Base-by-base conservation (phyloP, 306 rosid species). In the Dryas octopetala region DNA sequence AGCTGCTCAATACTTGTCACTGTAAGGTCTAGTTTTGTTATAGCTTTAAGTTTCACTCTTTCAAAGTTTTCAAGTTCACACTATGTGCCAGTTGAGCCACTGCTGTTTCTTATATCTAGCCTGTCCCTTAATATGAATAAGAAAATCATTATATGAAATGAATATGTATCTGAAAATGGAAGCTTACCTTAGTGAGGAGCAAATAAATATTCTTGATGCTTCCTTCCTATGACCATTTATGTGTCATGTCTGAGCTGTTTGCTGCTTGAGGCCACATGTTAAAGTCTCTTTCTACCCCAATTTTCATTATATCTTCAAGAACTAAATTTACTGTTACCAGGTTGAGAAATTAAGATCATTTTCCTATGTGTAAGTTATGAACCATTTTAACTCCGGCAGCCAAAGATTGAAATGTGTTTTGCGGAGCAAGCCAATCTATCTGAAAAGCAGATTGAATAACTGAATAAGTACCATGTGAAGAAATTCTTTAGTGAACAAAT, bases 371-470 rank as follows among this genome's bases (percentile, higher is more conserved):
- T 48, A 44, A 59, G 32, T 4, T 48, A 26, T 57, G 49, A 50
- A 47, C 68, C 77, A 72, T 65, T 62, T 62, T 63, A 47, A 63
- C 52, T 55, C 70, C 44, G 15, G 43, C 7, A 49, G 60, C 70
- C 63, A 51, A 66, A 8, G 63, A 9, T 26, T 4, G 11, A 58
- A 45, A 60, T 15, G 13, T 5, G 40, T 23, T 50, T 59, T 61
- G 66, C 13, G 9, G 66, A 78, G 64, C 11, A 13, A 12, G n/a
- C 23, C 11, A 46, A 46, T 67, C 6, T 71, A 63, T 70, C 16
- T 32, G 55, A 66, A 67, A 10, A 3, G 54, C 43, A 54, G 70
- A 63, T 50, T 23, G 41, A 38, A 60, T 47, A 26, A 57, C 19
- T 19, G 19, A 19, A 19, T 19, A 19, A 19, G 17, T 41, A 28